phyloP scores from a whole-genome alignment of 2,329 filamentous ascomycete species.

The Macrophomina phaseolina region DNA sequence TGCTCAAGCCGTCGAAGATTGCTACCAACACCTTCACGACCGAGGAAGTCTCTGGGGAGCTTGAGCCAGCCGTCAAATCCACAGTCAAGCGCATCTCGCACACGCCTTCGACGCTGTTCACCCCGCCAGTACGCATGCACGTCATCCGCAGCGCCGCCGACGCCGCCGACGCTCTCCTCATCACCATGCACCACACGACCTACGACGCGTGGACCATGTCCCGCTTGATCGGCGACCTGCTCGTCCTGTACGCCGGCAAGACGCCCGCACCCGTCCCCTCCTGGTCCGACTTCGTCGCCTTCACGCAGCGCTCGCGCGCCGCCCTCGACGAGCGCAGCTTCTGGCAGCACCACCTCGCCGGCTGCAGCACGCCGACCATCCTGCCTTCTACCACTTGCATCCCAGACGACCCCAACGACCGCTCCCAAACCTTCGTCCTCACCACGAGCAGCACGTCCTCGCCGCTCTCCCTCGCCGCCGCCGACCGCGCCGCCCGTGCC shows the following conservation, averaged over 20 bases:
- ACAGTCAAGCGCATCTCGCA: slow-evolving; percentile 34
- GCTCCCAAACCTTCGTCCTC: slow-evolving; percentile 33
- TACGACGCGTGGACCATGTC: slow-evolving; percentile 47
- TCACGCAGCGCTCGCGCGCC: slow-evolving; percentile 29
- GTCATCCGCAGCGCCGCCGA: slow-evolving; percentile 36
- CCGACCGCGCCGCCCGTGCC: slow-evolving; percentile 33
- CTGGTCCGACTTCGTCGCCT: slow-evolving; percentile 33
- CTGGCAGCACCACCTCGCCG: slow-evolving; percentile 17
- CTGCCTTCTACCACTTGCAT: neutral
- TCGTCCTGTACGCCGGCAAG: slow-evolving; percentile 34
- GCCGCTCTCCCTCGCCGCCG: slow-evolving; percentile 33
- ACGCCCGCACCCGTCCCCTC: neutral
- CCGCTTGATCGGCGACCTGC: slow-evolving; percentile 40
- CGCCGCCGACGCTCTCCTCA: slow-evolving; percentile 36
- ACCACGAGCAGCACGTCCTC: slow-evolving; percentile 30
- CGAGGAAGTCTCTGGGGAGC: slow-evolving; percentile 28
- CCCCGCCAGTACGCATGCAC: slow-evolving; percentile 40
- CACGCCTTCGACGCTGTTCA: slow-evolving; percentile 38
- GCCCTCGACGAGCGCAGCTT: slow-evolving; percentile 9
- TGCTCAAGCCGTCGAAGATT: slow-evolving; percentile 35
- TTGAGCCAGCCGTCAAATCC: slow-evolving; percentile 31
- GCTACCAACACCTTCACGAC: slow-evolving; percentile 34
- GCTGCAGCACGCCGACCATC: slow-evolving; percentile 3
- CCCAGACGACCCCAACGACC: neutral
- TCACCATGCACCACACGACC: slow-evolving; percentile 44